Conservation (phyloP, 2,329 filamentous ascomycete species). For the Curvularia verruculosa region DNA sequence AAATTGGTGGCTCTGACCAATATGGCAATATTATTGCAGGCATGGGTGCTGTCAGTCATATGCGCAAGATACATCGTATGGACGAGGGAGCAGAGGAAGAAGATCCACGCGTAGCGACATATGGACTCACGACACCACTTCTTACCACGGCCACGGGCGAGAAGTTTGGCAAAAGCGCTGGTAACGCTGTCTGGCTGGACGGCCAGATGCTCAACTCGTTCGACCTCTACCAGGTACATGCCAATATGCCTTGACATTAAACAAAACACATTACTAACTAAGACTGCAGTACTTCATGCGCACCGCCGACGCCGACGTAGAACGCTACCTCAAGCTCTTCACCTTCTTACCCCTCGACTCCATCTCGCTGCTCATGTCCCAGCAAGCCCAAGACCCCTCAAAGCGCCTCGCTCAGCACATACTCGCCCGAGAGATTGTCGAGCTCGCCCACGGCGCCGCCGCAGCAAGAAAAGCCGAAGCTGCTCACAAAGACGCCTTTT, state of each 20-base stretch:
- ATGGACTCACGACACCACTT: constrained; percentile 90
- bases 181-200: constrained; percentile 94
- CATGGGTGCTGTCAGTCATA: constrained; percentile 80
- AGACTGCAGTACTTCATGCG: constrained; percentile 76
- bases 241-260: not conserved
- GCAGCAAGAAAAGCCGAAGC: constrained; percentile 68
- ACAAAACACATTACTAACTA: not conserved
- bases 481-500: constrained; percentile 59
- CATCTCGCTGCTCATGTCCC: constrained; percentile 71
- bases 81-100: constrained; percentile 29
- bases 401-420: constrained; percentile 81
- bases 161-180: constrained; percentile 94
- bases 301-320: constrained; percentile 79
- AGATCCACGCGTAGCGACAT: constrained; percentile 58
- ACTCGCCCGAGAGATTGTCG: constrained; percentile 81
- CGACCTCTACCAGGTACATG: constrained; percentile 75
- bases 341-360: constrained; percentile 78
- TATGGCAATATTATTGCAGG: constrained; percentile 95
- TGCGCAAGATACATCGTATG: constrained; percentile 56
- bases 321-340: constrained; percentile 82
- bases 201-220: constrained; percentile 78
- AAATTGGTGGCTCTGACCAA: constrained; percentile 95
- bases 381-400: constrained; percentile 71
- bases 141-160: constrained; percentile 82
- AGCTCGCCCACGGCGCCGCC: constrained; percentile 74